Base-by-base conservation (phyloP, 768 basidiomycete species). In the Kwoniella pini region DNA sequence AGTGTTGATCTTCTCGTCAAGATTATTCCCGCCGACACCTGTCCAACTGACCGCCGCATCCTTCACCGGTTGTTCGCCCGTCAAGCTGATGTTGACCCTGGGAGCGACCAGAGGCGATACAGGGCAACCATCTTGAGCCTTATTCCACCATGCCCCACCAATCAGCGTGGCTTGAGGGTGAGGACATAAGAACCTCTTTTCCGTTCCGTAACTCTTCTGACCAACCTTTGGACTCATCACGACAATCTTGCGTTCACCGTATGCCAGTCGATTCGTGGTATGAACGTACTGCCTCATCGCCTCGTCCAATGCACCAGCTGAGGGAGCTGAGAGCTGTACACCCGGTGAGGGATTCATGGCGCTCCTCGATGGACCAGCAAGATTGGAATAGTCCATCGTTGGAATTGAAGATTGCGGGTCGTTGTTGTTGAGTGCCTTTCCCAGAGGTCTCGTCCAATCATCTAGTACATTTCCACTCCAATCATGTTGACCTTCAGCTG, bases 151-250 rank as follows among this genome's bases (percentile, higher is more conserved):
- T 13, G 88, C 88, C 74, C 89, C 90, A 49, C 93, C 93, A 70
- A 93, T 89, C 84, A 97, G 85, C 73, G 91, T 88, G 46, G 92
- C 93, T 30, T 91, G 93, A 9, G 93, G 93, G 55, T 90, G 94
- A 7, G 90, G 92, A 75, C 91, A 95, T 33, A 94, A 84, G 84
- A 94, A 95, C 43, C 94, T 84, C 79, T 96, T 96, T 79, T 97
- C 94, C 17, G 88, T 92, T 36, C 93, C 94, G 75, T 97, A 98
- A 9, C 90, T 92, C 76, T 97, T 95, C 82, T 98, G 95, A 2
- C 91, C 95, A 28, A 97, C 93, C 74, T 89, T 92, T 76, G 89
- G 91, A n/a, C 91, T 94, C 90, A 96, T 93, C 70, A 98, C 89
- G 62, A 97, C 89, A 62, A 98, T 85, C 3, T 92, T 91, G 48